phyloP scores from a whole-genome alignment of 345 rosid species.

The Gossypium arboreum region DNA sequence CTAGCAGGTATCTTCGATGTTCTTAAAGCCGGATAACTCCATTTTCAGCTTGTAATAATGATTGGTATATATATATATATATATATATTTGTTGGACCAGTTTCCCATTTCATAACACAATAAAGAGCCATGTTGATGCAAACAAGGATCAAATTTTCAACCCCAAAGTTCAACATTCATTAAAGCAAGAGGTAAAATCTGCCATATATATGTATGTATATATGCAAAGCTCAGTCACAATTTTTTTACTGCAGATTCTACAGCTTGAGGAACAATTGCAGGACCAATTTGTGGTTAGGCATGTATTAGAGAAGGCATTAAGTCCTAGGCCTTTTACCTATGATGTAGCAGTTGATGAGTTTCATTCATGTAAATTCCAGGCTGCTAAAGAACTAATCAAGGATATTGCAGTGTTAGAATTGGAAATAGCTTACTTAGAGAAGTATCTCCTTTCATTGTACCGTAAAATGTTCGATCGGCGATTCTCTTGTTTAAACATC shows the following conservation, averaged over 20 bases:
- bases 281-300: conserved; percentile 46
- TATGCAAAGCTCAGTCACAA: neutral
- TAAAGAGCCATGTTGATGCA: conserved; percentile 25
- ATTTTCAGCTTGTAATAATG: neutral
- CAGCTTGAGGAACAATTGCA: conserved; percentile 46
- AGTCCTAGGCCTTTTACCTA: conserved; percentile 33
- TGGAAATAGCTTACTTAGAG: conserved; percentile 68
- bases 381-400: conserved; percentile 61
- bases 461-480: conserved; percentile 43
- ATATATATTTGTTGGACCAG: conserved; percentile 27
- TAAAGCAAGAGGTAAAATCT: conserved; percentile 55
- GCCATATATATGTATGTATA: neutral
- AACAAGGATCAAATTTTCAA: conserved; percentile 21
- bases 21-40: neutral
- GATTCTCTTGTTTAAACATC: conserved; percentile 16
- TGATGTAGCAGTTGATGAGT: neutral
- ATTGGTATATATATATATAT: neutral
- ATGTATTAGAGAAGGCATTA: conserved; percentile 53
- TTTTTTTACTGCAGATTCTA: conserved; percentile 37
- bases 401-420: conserved; percentile 65
- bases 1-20: conserved; percentile 36
- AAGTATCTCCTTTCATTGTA: conserved; percentile 67
- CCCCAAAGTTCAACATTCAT: conserved; percentile 24
- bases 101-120: conserved; percentile 27
- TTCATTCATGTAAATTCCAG: conserved; percentile 29